Evolutionary conservation across 768 basidiomycete species (phyloP), one percentile per base, ranked within the genome.

Genomic region (Tylopilus felleus): DNA sequence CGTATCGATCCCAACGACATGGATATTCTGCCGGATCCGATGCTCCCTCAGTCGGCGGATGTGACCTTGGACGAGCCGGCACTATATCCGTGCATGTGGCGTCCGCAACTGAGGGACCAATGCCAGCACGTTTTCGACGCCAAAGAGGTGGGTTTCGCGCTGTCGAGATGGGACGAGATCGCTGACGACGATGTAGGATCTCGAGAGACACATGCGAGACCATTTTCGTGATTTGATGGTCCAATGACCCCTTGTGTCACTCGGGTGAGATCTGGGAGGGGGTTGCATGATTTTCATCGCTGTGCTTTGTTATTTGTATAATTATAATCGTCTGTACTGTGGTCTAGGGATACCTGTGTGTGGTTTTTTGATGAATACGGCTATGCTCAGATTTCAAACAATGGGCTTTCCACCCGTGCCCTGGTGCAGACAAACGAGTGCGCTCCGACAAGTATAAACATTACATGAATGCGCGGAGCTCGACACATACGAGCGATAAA

Each of bases 41-140:
- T 21, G 2, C 13, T 47, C 29, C 33, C 33, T 12, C 51, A 23
- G 33, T 36, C 43, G n/a, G 39, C n/a, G 17, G 54, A 61, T 19
- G 7, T 7, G 14, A 51, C 52, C 16, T 40, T 46, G 16, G 68
- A 70, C 5, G 65, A 68, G 5, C 53, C 47, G 23, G 19, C 9
- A 4, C 38, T 68, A 43, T 64, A 59, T 48, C 64, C 70, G 14
- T 70, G 68, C 43, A 49, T 64, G 62, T 70, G 68, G 68, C 66
- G 68, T 31, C 63, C 66, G 16, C 47, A 62, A 3, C 56, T 56
- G 52, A 57, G 60, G 45, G 64, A 68, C 7, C 70, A 60, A 47
- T 70, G 68, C 39, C 62, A 56, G 22, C 60, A 59, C 13, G n/a
- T 54, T 2, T 70, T 71, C 39, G 68, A 70, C 53, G 43, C 61